phyloP scores from a whole-genome alignment of 2,329 filamentous ascomycete genomes.

The Lachnellula hyalina region DNA sequence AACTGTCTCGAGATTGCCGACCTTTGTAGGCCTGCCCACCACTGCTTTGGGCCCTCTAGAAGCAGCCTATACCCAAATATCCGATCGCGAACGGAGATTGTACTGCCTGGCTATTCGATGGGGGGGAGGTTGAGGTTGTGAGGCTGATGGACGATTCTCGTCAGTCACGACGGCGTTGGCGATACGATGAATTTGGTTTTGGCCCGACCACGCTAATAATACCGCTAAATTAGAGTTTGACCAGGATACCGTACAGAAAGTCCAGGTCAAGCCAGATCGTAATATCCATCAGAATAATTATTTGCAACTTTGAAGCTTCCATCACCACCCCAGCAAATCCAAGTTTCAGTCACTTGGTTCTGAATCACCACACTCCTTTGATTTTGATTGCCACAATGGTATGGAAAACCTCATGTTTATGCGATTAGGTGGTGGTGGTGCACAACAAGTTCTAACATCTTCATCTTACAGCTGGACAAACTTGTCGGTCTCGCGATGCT shows the following conservation, averaged over 20 bases:
- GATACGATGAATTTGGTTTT: neutral
- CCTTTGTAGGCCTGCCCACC: neutral
- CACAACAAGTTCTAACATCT: constrained; percentile 10
- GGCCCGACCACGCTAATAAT: neutral
- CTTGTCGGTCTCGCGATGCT: constrained; percentile 72
- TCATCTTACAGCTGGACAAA: constrained; percentile 72
- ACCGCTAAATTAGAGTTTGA: too few relatives aligned
- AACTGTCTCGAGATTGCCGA: neutral
- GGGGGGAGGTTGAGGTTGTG: neutral
- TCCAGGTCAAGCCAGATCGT: neutral
- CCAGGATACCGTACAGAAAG: too few relatives aligned
- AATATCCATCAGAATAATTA: neutral
- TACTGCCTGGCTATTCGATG: neutral
- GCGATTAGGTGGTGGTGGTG: neutral
- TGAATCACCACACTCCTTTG: constrained; percentile 27
- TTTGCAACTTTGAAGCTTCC: neutral
- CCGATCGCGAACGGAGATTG: too few relatives aligned
- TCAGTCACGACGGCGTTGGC: neutral
- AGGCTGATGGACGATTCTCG: neutral
- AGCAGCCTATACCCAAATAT: neutral
- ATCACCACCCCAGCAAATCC: constrained; percentile 3
- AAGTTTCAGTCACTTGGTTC: constrained; percentile 10
- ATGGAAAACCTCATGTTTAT: neutral
- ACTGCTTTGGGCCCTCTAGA: neutral
- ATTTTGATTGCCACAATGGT: constrained; percentile 30